phyloP scores from a whole-genome alignment of 106 monocot genomes.

The Dioscorea alata region DNA sequence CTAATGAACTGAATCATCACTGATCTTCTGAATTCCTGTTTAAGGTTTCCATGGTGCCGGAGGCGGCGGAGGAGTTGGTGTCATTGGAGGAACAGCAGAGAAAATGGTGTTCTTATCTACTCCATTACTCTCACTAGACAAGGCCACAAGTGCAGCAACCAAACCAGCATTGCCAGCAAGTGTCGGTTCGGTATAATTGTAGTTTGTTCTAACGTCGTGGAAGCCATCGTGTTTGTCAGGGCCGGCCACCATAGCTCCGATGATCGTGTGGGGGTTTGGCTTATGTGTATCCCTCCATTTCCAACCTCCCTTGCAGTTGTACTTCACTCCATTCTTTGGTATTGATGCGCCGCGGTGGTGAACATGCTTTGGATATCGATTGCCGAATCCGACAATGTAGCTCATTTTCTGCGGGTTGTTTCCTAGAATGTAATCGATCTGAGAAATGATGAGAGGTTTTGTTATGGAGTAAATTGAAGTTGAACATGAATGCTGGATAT shows the following conservation, averaged over 20 bases:
- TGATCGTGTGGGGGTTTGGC: slow-evolving; percentile 55
- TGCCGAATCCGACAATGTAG: slow-evolving; percentile 65
- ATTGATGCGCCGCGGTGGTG: slow-evolving; percentile 74
- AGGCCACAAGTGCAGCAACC: slow-evolving; percentile 55
- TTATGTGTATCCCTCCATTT: slow-evolving; percentile 69
- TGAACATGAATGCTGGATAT: too few species aligned
- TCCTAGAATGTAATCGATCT: slow-evolving; percentile 74
- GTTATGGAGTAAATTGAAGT: too few species aligned
- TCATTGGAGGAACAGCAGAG: slow-evolving; percentile 76
- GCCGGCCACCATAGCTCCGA: slow-evolving; percentile 75
- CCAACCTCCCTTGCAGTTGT: slow-evolving; percentile 77
- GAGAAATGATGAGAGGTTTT: slow-evolving; percentile 2
- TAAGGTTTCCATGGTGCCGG: slow-evolving; percentile 74
- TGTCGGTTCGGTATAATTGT: slow-evolving; percentile 69
- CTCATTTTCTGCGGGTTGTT: slow-evolving; percentile 80
- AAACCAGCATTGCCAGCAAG: slow-evolving; percentile 78
- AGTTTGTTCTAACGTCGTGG: slow-evolving; percentile 51
- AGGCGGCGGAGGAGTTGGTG: slow-evolving; percentile 60
- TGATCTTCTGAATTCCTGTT: background rate
- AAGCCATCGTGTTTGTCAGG: slow-evolving; percentile 65
- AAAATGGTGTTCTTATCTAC: slow-evolving; percentile 73
- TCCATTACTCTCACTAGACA: slow-evolving; percentile 45
- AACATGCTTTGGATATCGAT: slow-evolving; percentile 55
- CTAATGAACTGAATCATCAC: too few species aligned
- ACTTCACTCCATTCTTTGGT: slow-evolving; percentile 51